Percentiles rank a stretch among this genome's conserved stretches.
These are phyloP conservation scores for Zea mays DNA, from an alignment of 176 grass and related monocot species.

Conservation along the genomic window Zm-B73-REFERENCE-NAM-5.0 NC_050098.1:177704001-177704500, in stretches of 20 bases:
- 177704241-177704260: conserved; percentile 89
- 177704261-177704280: conserved; percentile 88
- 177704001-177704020: neutral
- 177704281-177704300: conserved; percentile 35
- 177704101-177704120: conserved; percentile 13
- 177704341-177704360: neutral
- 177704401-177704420: conserved; percentile 1
- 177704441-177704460: conserved; percentile 9
- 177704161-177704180: conserved; percentile 69
- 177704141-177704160: neutral
- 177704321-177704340: conserved; percentile 16
- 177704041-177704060: neutral
- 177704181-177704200: conserved; percentile 69
- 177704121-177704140: neutral
- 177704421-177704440: conserved; percentile 23
- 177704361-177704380: neutral
- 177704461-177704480: conserved; percentile 54
- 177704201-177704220: conserved; percentile 46
- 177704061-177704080: conserved; percentile 15
- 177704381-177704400: conserved; percentile 22
- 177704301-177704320: conserved; percentile 16
- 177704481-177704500: conserved; percentile 92
- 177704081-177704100: neutral
- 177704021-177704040: conserved; percentile 21
- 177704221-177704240: conserved; percentile 75